Evolutionary conservation across 139 green algal species (phyloP), one percentile per base, ranked within the genome.

Genomic region (Klebsormidium nitens): DNA sequence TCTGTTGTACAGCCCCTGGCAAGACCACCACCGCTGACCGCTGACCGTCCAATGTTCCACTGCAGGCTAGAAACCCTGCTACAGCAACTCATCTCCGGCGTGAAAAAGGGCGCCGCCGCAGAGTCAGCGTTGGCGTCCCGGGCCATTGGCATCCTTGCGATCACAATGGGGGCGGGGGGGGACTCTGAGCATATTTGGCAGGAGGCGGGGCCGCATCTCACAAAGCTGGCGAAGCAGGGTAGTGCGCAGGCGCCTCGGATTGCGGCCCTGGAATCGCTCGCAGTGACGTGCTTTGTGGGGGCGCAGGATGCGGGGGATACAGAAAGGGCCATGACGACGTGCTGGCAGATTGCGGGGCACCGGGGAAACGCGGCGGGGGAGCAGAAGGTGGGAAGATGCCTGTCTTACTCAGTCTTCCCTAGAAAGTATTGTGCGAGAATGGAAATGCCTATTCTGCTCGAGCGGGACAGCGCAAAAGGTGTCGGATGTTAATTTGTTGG

Each of bases 11-110:
- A n/a, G n/a, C n/a, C n/a, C n/a, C n/a, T n/a, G n/a, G n/a, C n/a
- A n/a, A n/a, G n/a, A n/a, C n/a, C n/a, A n/a, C n/a, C n/a, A n/a
- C n/a, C n/a, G n/a, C n/a, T n/a, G n/a, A n/a, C n/a, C n/a, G n/a
- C n/a, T n/a, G n/a, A n/a, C n/a, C n/a, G n/a, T n/a, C n/a, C n/a
- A n/a, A n/a, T n/a, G n/a, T n/a, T n/a, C n/a, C n/a, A n/a, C 4
- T 39, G 40, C 59, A 66, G 59, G 59, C 44, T 42, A 28, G 59
- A 66, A 36, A 66, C 59, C 11, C 23, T 66, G 17, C 11, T 66
- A 4, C 59, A 66, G 23, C 59, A 66, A 31, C 44, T 40, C 26
- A 26, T 36, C 40, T 28, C n/a, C 38, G 39, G 29, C 38, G 28
- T 66, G 4, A 66, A 36, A 5, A 34, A 31, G n/a, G 59, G 59